phyloP scores from a whole-genome alignment of 768 basidiomycete species.

The Russula olivacea region DNA sequence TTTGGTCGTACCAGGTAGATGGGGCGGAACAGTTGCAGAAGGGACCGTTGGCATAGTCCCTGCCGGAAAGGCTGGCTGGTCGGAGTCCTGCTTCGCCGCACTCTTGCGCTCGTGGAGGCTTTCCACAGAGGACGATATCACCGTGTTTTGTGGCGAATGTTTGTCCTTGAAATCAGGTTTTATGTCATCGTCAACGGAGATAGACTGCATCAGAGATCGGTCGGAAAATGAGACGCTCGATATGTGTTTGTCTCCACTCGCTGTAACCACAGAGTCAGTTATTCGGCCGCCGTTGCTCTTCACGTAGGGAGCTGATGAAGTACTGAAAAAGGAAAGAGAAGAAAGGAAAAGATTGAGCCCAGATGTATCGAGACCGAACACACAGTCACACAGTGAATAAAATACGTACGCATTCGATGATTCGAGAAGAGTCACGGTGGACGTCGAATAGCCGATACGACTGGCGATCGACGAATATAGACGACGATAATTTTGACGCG shows the following conservation, averaged over 20 bases:
- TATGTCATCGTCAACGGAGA: not conserved
- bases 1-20: not conserved
- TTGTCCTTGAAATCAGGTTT: conserved; percentile 1
- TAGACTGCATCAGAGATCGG: not conserved
- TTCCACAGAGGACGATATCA: not conserved
- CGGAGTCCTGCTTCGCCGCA: not conserved
- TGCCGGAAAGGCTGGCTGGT: not conserved
- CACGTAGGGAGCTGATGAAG: not conserved
- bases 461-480: not conserved
- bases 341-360: too few species aligned
- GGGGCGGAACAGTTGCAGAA: not conserved
- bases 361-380: not conserved
- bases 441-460: conserved; percentile 28
- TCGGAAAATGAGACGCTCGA: not conserved
- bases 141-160: not conserved
- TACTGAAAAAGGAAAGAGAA: too few species aligned
- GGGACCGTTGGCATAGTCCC: not conserved
- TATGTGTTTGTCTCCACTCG: not conserved
- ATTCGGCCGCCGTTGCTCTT: not conserved
- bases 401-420: conserved; percentile 9
- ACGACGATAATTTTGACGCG: not conserved
- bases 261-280: not conserved
- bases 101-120: not conserved
- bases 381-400: not conserved
- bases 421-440: not conserved